These are phyloP conservation scores for Fusarium illudens DNA, from an alignment of 2,329 filamentous ascomycete genomes.

Conservation along the genomic window DNA sequence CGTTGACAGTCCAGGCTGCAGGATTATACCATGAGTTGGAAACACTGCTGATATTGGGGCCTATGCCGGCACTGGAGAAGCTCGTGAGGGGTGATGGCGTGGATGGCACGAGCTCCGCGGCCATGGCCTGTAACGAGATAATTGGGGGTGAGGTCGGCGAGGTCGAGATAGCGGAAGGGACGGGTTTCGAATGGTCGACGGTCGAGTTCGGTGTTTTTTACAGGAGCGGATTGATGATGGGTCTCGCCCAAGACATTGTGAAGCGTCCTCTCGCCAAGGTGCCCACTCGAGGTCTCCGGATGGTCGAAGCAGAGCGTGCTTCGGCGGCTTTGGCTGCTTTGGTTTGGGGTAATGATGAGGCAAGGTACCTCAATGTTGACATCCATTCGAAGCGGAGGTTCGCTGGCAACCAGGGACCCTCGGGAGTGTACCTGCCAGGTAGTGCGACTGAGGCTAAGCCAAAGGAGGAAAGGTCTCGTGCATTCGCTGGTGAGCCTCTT, in stretches of 20 bases:
- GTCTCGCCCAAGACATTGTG: conserved; percentile 35
- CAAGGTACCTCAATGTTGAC: conserved; percentile 24
- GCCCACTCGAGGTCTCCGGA: conserved; percentile 10
- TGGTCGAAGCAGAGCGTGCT: conserved; percentile 9
- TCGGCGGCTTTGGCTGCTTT: conserved; percentile 13
- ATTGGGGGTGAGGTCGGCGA: conserved; percentile 11
- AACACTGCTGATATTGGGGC: conserved; percentile 13
- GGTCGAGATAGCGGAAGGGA: not conserved
- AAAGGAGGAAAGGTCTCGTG: not conserved
- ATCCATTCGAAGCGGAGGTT: conserved; percentile 19
- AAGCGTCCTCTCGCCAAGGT: conserved; percentile 27
- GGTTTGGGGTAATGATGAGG: conserved; percentile 24
- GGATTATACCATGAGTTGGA: conserved; percentile 60
- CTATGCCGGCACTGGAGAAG: conserved; percentile 22
- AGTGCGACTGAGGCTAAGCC: not conserved
- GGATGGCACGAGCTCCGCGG: conserved; percentile 33
- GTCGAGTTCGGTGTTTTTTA: conserved; percentile 9
- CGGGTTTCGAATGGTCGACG: not conserved
- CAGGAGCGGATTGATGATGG: conserved; percentile 14
- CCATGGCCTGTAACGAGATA: conserved; percentile 31
- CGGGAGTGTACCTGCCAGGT: conserved; percentile 7
- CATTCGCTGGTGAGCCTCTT: not conserved
- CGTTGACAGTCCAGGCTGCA: conserved; percentile 65
- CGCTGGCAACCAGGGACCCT: conserved; percentile 1
- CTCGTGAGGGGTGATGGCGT: conserved; percentile 32